Evolutionary conservation across 1,284 basidiomycete species (phyloP), one percentile per base, ranked within the genome.

Genomic region (Microbotryum scabiosae): DNA sequence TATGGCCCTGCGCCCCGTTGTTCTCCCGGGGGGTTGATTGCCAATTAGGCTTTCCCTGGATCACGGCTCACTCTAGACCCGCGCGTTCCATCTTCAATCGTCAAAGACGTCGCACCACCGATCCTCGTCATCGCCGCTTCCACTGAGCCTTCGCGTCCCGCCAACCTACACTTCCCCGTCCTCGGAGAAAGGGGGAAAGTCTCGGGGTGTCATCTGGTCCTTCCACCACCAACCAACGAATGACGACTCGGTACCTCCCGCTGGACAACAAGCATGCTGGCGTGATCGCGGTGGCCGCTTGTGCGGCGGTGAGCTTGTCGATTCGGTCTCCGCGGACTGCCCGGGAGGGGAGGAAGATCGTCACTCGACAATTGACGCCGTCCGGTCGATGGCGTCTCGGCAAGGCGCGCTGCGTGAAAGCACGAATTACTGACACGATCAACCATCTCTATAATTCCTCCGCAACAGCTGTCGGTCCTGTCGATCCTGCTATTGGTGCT

Each of bases 231-330:
- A 41, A 4, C 10, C 36, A 30, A 30, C 28, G 28, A 30, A 41
- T 41, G 36, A 4, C 36, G 36, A 41, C 36, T 41, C 36, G 36
- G 36, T 41, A 41, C 36, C 10, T 57, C 20, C 54, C 61, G 1
- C 51, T 62, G 9, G 50, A 26, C 14, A 9, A 9, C 16, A 59
- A 63, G 21, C 56, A 45, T 3, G 26, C 23, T 4, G 62, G 62
- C 2, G 49, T 57, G 41, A 36, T 54, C 48, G 62, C 62, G n/a
- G 62, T 60, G 20, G 55, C 55, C 12, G 14, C 50, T 20, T 21
- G 56, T 1, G 62, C 56, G 21, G 44, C 36, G 5, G 7, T 60
- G 25, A 21, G 43, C n/a, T 63, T 43, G 43, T 51, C 16, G 32
- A 26, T 28, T 14, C 58, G 36, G 1, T 23, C 26, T 10, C 18